Conservation (phyloP, 768 basidiomycete species). For the Trametes punicea region DNA sequence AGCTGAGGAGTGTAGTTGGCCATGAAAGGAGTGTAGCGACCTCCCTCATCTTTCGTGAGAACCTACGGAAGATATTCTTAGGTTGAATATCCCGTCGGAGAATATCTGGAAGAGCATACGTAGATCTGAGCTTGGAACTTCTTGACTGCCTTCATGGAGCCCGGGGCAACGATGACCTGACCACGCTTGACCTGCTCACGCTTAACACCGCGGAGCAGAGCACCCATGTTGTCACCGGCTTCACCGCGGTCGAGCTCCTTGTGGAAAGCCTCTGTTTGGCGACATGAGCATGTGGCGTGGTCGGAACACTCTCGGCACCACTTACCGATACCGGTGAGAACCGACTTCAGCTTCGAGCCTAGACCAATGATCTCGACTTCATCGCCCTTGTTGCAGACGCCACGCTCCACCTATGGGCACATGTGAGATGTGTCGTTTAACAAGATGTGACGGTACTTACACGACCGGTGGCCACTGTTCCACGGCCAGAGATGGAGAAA, state of each 20-base stretch:
- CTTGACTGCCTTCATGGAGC: conserved; percentile 90
- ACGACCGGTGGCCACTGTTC: conserved; percentile 94
- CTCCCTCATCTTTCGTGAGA: conserved; percentile 84
- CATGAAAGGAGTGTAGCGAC: conserved; percentile 91
- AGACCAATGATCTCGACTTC: conserved; percentile 94
- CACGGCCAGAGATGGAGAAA: conserved; percentile 97
- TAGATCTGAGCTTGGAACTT: conserved; percentile 95
- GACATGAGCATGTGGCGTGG: background rate
- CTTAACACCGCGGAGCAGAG: conserved; percentile 93
- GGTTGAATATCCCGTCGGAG: background rate
- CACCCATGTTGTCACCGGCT: conserved; percentile 99
- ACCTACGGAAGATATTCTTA: conserved; percentile 41
- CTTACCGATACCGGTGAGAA: conserved; percentile 88
- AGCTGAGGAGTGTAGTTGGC: conserved; percentile 92
- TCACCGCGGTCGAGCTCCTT: conserved; percentile 97
- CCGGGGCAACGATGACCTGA: conserved; percentile 85
- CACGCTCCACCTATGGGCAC: conserved; percentile 75
- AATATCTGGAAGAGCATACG: conserved; percentile 36
- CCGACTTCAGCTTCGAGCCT: conserved; percentile 81
- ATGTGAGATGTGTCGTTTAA: background rate
- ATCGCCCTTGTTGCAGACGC: conserved; percentile 82
- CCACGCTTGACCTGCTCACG: conserved; percentile 94
- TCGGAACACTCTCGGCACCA: conserved; percentile 1
- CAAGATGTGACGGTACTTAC: conserved; percentile 39
- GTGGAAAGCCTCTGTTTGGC: conserved; percentile 90